Evolutionary conservation across 768 basidiomycete species (phyloP), one percentile per base, ranked within the genome.

Genomic region (Hirschioporus abietinus): DNA sequence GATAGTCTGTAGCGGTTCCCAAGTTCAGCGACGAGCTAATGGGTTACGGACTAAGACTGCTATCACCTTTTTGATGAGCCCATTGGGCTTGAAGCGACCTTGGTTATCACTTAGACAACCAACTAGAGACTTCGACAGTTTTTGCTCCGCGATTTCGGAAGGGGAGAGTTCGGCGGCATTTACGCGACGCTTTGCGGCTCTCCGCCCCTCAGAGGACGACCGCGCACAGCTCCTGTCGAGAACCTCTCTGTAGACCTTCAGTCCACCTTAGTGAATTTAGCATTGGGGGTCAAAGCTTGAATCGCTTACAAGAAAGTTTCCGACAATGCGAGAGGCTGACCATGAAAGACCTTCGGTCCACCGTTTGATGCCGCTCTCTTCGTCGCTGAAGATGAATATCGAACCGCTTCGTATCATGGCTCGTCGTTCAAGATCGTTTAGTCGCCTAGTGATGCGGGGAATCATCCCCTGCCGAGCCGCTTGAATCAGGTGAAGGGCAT

Each of bases 341-440:
- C 93, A 95, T 12, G 89, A 78, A 24, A 91, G 75, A 78, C 88
- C 83, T 71, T 86, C 93, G 35, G 93, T 95, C 90, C 92, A 93
- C 18, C 92, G 82, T 75, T 91, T 93, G 77, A 95, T 94, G 15
- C 90, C 90, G 73, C 91, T 92, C 74, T 93, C 91, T 71, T 92
- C 88, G 72, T 93, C 92, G 73, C 91, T 91, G 78, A 93, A 95
- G 63, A 94, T 87, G 62, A 92, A 90, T 10, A 90, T 63, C 75
- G 83, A 73, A 78, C 85, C 85, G 66, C 79, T 82, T 63, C 78
- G 76, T 66, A 86, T 81, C 76, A 83, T 80, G 4, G 76, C 75
- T 58, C 80, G 78, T 35, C 88, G 84, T 72, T 95, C 92, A n/a
- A 87, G 81, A 72, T 94, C 92, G 73, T 92, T 92, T 72, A 94